These are phyloP conservation scores for Mesembryanthemum crystallinum DNA, from an alignment of 148 eudicot species.

Conservation along the genomic window DNA sequence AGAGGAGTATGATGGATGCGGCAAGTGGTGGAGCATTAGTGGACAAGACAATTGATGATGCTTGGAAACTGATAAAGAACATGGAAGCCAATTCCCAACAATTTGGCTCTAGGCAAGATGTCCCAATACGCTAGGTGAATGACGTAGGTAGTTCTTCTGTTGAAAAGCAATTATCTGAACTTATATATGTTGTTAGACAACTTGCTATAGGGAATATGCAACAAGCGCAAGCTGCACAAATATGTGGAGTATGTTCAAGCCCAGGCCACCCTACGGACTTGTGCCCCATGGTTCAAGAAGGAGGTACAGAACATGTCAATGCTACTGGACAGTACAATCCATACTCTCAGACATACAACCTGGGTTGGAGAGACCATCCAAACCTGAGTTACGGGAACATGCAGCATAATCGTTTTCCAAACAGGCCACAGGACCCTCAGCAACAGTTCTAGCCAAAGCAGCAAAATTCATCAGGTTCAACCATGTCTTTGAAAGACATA, in stretches of 20 bases:
- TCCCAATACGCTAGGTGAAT: not conserved
- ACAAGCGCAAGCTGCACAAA: too few relatives aligned
- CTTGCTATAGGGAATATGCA: too few relatives aligned
- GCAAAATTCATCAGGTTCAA: not conserved
- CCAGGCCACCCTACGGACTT: too few relatives aligned
- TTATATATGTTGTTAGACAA: not conserved
- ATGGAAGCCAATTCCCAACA: conserved; percentile 24
- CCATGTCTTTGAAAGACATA: not conserved
- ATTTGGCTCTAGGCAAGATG: conserved; percentile 5
- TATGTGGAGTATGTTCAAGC: too few relatives aligned
- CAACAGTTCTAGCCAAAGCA: not conserved
- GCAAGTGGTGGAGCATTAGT: conserved; percentile 27
- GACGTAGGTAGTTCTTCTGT: not conserved
- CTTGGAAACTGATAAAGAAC: not conserved
- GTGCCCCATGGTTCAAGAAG: too few relatives aligned
- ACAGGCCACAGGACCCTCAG: not conserved
- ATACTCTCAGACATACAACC: not conserved
- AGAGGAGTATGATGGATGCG: conserved; percentile 23
- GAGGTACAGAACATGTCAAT: too few relatives aligned
- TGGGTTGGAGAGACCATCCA: not conserved
- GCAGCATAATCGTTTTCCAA: not conserved
- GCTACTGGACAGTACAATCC: too few relatives aligned
- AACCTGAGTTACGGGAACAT: not conserved
- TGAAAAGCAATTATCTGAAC: not conserved
- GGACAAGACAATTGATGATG: conserved; percentile 7